Conservation (phyloP, 495 filamentous ascomycete species). For the Penicillium pulvis region DNA sequence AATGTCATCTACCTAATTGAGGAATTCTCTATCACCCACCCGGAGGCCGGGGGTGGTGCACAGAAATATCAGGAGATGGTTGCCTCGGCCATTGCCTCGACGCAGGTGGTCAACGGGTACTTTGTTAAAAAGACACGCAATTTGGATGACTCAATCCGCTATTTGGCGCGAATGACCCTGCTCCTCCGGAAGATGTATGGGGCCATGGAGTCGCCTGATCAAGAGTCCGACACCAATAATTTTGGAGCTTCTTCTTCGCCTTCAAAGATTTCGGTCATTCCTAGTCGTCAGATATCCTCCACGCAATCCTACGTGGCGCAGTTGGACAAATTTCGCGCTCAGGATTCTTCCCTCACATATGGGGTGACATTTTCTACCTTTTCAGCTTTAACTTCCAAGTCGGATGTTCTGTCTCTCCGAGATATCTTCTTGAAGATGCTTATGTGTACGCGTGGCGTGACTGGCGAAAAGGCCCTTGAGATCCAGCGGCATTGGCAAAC, state of each 20-base stretch:
- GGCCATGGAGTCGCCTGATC: constrained; percentile 31
- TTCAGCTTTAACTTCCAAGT: constrained; percentile 71
- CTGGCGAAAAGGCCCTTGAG: constrained; percentile 78
- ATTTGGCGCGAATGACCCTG: constrained; percentile 74
- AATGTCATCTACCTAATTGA: constrained; percentile 85
- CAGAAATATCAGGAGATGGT: constrained; percentile 66
- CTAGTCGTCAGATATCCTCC: constrained; percentile 62
- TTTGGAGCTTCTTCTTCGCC: neutral
- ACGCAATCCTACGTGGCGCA: constrained; percentile 69
- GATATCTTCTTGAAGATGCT: constrained; percentile 86
- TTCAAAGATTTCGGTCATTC: constrained; percentile 54
- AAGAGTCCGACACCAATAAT: constrained; percentile 10
- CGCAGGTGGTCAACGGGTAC: constrained; percentile 80
- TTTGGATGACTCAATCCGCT: constrained; percentile 79
- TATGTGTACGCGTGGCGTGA: constrained; percentile 79
- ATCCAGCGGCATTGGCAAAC: constrained; percentile 77
- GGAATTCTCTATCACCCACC: constrained; percentile 59
- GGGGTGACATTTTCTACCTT: constrained; percentile 75
- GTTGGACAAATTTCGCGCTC: constrained; percentile 55
- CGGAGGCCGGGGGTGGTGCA: constrained; percentile 33
- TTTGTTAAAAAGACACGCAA: constrained; percentile 78
- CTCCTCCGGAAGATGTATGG: constrained; percentile 69
- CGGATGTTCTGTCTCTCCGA: constrained; percentile 68
- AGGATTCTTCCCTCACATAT: constrained; percentile 53
- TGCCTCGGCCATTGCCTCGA: constrained; percentile 73